Base-by-base conservation (phyloP, 345 rosid genomes). In the Durio zibethinus region DNA sequence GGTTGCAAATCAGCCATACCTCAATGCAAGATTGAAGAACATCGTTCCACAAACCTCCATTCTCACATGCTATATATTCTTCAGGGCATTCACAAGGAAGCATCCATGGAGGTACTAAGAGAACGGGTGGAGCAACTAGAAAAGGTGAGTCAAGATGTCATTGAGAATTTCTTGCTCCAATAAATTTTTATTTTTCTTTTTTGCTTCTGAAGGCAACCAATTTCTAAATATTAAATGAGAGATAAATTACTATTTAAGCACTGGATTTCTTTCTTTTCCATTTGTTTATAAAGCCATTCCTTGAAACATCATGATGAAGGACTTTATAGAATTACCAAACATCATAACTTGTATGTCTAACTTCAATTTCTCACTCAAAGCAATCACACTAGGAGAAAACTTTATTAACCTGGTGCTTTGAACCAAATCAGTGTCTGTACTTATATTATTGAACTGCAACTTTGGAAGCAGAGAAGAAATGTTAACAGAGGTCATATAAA, bases 1-100 rank as follows among this genome's bases (percentile, higher is more conserved):
- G 98, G 99, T 31, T 96, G 99, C 83, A 82, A 84, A 61, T 80
- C 89, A 71, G 78, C 84, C 31, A 43, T 91, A 35, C 91, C 92
- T 78, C 89, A 87, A 53, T 80, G 82, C 75, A 84, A 61, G 82
- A 45, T 90, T 21, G 86, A 90, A 33, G 82, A 88, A 57, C 98
- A 93, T 83, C 78, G 67, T 75, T 56, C 72, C 10, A 91, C 90
- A 25, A 73, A 82, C 35, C 85, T 93, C n/a, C 84, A 77, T n/a
- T 80, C 87, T 74, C 98, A 93, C 78, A 45, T 96, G 83, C 78
- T 87, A 66, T 87, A 42, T 57, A 67, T 90, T 86, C 94, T 96
- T 47, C 87, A 86, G 66, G 83, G 80, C 31, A 78, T 88, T 35
- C 88, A 87, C 77, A 92, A 86, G 78, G 92, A 84, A 47, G 89